Evolutionary conservation across 1,284 basidiomycete genomes (phyloP).

Genomic region (Boletus sp.): DNA sequence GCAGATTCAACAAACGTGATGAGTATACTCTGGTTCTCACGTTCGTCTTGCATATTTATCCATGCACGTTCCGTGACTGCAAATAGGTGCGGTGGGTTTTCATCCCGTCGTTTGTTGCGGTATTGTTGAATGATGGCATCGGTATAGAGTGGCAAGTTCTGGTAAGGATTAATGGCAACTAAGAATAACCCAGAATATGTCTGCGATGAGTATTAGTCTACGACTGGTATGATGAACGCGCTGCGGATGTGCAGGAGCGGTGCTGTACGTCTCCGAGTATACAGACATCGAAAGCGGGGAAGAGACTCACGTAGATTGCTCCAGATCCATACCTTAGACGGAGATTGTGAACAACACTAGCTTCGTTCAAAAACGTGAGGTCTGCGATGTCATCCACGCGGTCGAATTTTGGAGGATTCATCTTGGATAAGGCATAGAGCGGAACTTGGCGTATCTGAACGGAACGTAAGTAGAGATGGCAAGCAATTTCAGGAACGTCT

Average conservation of each 20-base stretch:
- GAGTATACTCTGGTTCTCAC: conserved; percentile 96
- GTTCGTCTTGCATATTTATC: conserved; percentile 97
- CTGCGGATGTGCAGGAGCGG: neutral
- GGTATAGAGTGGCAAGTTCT: conserved; percentile 88
- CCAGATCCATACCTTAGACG: conserved; percentile 88
- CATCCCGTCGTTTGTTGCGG: conserved; percentile 86
- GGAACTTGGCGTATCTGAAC: conserved; percentile 71
- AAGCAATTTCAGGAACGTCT: conserved; percentile 29
- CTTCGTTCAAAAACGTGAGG: conserved; percentile 97
- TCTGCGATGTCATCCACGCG: conserved; percentile 98
- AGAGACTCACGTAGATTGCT: conserved; percentile 84
- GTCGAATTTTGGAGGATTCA: conserved; percentile 99
- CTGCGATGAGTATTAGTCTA: conserved; percentile 40
- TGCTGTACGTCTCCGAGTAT: neutral
- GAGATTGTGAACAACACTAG: conserved; percentile 96
- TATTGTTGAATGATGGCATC: conserved; percentile 92
- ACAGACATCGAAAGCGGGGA: neutral
- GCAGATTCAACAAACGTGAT: conserved; percentile 73
- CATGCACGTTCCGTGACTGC: conserved; percentile 97
- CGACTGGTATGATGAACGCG: neutral
- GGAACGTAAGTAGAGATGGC: conserved; percentile 14
- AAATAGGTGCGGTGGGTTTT: conserved; percentile 97
- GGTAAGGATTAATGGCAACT: conserved; percentile 98
- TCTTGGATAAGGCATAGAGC: conserved; percentile 80
- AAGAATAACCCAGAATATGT: conserved; percentile 96